Conservation (phyloP, 192 early-diverging fungal genomes). For the Coemansia sp. region DNA sequence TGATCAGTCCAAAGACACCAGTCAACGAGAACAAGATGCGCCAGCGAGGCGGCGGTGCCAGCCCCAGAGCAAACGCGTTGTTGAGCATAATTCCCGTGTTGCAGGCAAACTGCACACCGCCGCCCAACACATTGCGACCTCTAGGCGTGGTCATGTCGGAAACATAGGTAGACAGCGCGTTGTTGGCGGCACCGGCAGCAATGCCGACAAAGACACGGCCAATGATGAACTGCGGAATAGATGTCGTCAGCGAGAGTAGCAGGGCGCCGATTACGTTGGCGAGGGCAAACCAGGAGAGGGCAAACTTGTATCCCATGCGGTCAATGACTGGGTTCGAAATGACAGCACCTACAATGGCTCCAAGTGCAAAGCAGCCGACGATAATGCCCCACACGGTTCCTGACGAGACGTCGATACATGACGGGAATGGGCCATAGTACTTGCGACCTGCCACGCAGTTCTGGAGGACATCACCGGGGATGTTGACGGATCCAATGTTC, state of each 20-base stretch:
- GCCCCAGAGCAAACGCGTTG: constrained; percentile 62
- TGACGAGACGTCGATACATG: constrained; percentile 46
- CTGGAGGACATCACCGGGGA: constrained; percentile 58
- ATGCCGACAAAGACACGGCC: constrained; percentile 75
- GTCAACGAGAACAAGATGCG: constrained; percentile 66
- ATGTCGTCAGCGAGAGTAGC: constrained; percentile 61
- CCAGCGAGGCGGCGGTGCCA: constrained; percentile 66
- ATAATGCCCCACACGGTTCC: constrained; percentile 57
- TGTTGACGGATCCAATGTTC: constrained; percentile 59
- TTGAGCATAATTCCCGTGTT: constrained; percentile 76
- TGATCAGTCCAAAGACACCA: constrained; percentile 59
- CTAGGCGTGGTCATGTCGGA: constrained; percentile 75
- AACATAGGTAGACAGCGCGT: constrained; percentile 68
- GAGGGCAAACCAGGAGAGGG: constrained; percentile 67
- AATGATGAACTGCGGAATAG: constrained; percentile 62
- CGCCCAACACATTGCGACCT: constrained; percentile 68
- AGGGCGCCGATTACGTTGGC: constrained; percentile 65
- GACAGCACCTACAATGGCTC: constrained; percentile 67
- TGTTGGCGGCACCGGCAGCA: constrained; percentile 65
- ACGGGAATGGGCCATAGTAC: constrained; percentile 51
- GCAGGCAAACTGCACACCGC: constrained; percentile 72
- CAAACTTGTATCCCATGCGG: constrained; percentile 62
- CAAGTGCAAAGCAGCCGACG: constrained; percentile 60
- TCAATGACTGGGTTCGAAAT: constrained; percentile 61
- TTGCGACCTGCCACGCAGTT: constrained; percentile 53